Conservation (phyloP, 306 rosid species). For the Rubus idaeus region DNA sequence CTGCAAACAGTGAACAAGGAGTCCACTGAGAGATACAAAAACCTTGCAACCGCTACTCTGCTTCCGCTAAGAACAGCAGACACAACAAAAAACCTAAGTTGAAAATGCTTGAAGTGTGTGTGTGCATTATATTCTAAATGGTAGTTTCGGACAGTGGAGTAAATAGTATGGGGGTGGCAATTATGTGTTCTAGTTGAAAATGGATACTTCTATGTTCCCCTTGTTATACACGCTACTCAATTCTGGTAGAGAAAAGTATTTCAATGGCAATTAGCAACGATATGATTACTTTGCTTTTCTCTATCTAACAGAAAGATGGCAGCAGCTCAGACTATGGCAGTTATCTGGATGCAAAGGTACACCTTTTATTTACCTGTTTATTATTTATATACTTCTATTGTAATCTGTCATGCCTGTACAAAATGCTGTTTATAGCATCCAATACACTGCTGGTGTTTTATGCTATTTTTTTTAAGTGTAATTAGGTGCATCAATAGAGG, state of each 20-base stretch:
- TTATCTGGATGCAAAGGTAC: slow-evolving; percentile 87
- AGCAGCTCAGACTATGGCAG: slow-evolving; percentile 65
- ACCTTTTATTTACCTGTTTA: slow-evolving; percentile 2
- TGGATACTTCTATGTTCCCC: neutral
- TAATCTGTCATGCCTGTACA: neutral
- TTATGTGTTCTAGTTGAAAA: neutral
- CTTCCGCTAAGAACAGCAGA: no score
- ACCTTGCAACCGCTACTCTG: no score
- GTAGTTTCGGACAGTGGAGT: neutral
- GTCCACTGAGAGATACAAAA: neutral
- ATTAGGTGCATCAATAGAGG: neutral
- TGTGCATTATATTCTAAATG: neutral
- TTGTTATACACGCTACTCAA: slow-evolving; percentile 14
- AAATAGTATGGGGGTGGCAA: neutral
- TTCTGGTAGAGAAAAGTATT: slow-evolving; percentile 3
- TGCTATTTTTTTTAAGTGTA: neutral
- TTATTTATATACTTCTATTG: neutral
- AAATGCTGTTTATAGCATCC: slow-evolving; percentile 1
- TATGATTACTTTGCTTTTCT: slow-evolving; percentile 11
- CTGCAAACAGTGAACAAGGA: neutral
- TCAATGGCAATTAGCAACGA: neutral
- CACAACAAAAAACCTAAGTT: no score
- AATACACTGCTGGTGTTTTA: neutral
- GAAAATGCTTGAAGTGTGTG: neutral
- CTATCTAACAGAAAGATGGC: slow-evolving; percentile 74